Evolutionary conservation across 202 grass and related monocot genomes (phyloP), one percentile per base, ranked within the genome.

Genomic region (Zoysia matrella): DNA sequence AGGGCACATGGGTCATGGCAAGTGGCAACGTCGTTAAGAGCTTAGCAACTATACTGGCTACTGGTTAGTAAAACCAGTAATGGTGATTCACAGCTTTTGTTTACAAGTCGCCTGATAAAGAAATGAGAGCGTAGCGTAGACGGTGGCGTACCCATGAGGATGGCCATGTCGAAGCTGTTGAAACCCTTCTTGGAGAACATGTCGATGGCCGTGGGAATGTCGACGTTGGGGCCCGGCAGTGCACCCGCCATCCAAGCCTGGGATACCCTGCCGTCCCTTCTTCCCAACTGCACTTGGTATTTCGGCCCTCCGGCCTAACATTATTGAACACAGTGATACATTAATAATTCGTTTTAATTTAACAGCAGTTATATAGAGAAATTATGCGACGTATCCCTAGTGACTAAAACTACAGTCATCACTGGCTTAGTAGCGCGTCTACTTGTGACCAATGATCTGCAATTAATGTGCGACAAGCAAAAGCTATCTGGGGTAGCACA

Each of bases 241-340:
- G 47, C 53, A 71, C 81, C 52, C 48, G 80, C 86, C 36, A 8
- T 65, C 11, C 42, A 74, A 13, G 93, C 93, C 11, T 77, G 73
- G 41, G 90, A 92, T 48, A 85, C 60, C 56, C 52, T 77, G 12
- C 93, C 86, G 46, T 96, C 90, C 43, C 77, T 88, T 74, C 93
- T 90, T 8, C 90, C 93, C 11, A 88, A 50, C 41, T 88, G 88
- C 39, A 92, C 83, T 18, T 82, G 68, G 83, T 90, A 96, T 10
- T 7, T 78, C n/a, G 76, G 16, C 15, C 64, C 68, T 79, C 86
- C 86, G 16, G 69, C 82, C 92, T 89, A 49, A 1, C 52, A 65
- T 30, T 63, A 7, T 18, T 18, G 1, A 16, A 36, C n/a, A 69
- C 15, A 6, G 4, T 53, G 11, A 3, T 78, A 46, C 40, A 75